Conservation (phyloP, 2,329 filamentous ascomycete genomes). For the Penicillium sp. region DNA sequence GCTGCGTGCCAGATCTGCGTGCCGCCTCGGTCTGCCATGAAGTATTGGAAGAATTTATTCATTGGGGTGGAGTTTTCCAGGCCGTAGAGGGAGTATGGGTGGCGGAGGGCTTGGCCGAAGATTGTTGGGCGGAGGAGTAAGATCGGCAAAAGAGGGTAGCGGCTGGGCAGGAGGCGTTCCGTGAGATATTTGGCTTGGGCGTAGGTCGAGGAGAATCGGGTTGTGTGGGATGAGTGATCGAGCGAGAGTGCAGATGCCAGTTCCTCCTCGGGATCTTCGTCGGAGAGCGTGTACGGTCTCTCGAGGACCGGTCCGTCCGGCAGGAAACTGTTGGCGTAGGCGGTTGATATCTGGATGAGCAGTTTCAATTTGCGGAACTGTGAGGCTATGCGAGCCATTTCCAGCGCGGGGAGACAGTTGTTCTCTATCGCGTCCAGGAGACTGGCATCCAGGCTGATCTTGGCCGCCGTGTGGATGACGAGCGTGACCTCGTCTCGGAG, state of each 20-base stretch:
- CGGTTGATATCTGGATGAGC: slow-evolving; percentile 35
- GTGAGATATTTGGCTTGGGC: slow-evolving; percentile 36
- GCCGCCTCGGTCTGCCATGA: slow-evolving; percentile 27
- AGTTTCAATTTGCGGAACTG: slow-evolving; percentile 32
- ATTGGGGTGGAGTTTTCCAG: slow-evolving; percentile 35
- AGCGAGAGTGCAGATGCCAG: slow-evolving; percentile 26
- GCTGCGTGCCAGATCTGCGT: slow-evolving; percentile 36
- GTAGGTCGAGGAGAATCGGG: slow-evolving; percentile 33
- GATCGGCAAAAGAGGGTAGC: slow-evolving; percentile 32
- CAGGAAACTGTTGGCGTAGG: slow-evolving; percentile 36
- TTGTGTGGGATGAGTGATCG: slow-evolving; percentile 18
- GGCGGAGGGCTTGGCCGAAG: slow-evolving; percentile 32
- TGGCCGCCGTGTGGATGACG: slow-evolving; percentile 37
- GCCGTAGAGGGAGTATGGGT: slow-evolving; percentile 35
- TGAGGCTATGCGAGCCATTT: slow-evolving; percentile 31
- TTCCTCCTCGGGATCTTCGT: slow-evolving; percentile 32
- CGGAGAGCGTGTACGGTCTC: slow-evolving; percentile 25
- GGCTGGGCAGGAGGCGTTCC: slow-evolving; percentile 32
- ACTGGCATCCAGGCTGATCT: slow-evolving; percentile 32
- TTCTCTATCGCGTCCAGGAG: slow-evolving; percentile 32
- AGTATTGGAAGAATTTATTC: slow-evolving; percentile 33
- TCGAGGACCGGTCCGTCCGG: slow-evolving; percentile 34
- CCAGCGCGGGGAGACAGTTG: slow-evolving; percentile 36
- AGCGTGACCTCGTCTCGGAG: slow-evolving; percentile 35
- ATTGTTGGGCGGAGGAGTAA: slow-evolving; percentile 35